These are phyloP conservation scores for Ganoderma boninense DNA, from an alignment of 1,284 basidiomycete genomes.

Conservation along the genomic window DNA sequence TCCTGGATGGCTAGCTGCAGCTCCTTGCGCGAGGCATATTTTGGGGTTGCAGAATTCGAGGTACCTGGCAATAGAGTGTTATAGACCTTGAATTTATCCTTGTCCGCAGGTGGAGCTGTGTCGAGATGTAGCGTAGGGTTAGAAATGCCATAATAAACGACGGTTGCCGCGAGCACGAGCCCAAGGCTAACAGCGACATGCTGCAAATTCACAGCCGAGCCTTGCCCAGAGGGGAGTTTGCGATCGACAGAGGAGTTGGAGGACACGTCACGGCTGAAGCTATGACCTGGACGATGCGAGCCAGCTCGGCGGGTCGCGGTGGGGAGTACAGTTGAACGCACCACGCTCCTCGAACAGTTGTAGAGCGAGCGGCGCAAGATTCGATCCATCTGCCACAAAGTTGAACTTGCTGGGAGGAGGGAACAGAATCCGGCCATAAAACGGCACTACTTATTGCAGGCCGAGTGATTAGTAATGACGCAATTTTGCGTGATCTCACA, in stretches of 20 bases:
- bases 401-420: neutral
- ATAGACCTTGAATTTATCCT: neutral
- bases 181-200: neutral
- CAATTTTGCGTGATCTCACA: neutral
- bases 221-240: neutral
- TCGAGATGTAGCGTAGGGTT: neutral
- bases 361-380: neutral
- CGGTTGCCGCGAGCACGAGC: neutral
- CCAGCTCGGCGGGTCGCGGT: neutral
- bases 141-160: neutral
- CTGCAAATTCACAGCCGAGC: neutral
- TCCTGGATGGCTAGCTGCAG: conserved; percentile 63
- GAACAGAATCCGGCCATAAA: neutral
- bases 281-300: neutral
- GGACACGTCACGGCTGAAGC: neutral
- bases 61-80: neutral
- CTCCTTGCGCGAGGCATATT: conserved; percentile 45
- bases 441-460: neutral
- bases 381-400: neutral
- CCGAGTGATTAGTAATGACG: neutral
- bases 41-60: neutral
- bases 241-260: neutral
- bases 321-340: neutral
- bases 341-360: neutral
- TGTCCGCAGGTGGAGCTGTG: neutral